phyloP scores from a whole-genome alignment of 768 basidiomycete genomes.

The Hydnomerulius pinastri region DNA sequence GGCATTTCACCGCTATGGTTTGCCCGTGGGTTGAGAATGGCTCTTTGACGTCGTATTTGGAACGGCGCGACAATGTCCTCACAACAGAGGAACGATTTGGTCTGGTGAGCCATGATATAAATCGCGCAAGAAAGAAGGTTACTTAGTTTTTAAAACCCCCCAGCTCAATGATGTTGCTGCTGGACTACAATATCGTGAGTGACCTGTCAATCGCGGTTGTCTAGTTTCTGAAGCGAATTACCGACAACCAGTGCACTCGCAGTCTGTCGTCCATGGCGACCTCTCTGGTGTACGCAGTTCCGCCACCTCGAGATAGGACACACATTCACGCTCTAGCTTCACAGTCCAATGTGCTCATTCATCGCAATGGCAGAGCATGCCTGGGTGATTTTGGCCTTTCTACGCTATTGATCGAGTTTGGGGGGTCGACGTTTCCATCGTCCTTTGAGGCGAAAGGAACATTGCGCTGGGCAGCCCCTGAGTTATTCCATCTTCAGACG shows the following conservation, averaged over 20 bases:
- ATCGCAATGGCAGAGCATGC: constrained; percentile 41
- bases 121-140: too few species aligned
- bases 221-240: neutral
- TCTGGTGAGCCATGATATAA: too few species aligned
- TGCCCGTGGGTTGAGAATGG: constrained; percentile 37
- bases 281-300: constrained; percentile 27
- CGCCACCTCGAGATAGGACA: too few species aligned
- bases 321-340: neutral
- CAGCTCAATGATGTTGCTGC: constrained; percentile 29
- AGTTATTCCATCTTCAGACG: constrained; percentile 29
- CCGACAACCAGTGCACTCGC: constrained; percentile 18
- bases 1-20: constrained; percentile 33
- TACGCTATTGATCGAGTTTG: constrained; percentile 36
- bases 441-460: constrained; percentile 35
- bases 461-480: constrained; percentile 51
- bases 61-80: constrained; percentile 12
- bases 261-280: constrained; percentile 26
- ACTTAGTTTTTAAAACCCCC: too few species aligned
- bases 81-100: constrained; percentile 10
- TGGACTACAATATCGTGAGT: constrained; percentile 28
- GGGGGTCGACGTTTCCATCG: constrained; percentile 36
- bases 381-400: constrained; percentile 52
- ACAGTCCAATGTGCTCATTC: constrained; percentile 48
- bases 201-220: neutral
- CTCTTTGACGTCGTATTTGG: constrained; percentile 24